Base-by-base conservation (phyloP, 2,329 filamentous ascomycete species). In the Claviceps cyperi region DNA sequence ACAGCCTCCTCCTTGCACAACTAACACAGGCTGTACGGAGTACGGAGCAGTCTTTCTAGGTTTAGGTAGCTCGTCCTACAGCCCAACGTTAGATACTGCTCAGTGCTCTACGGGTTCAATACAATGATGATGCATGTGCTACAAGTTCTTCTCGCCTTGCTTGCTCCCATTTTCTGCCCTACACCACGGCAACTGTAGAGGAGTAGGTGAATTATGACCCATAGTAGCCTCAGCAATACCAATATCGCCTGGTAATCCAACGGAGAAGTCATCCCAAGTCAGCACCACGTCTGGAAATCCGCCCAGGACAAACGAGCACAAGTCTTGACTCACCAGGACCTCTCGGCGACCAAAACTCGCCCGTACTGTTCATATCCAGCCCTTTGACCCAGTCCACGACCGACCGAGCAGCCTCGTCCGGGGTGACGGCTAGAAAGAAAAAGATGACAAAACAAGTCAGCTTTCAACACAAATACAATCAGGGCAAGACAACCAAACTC, bases 281-380 rank as follows among this genome's bases (percentile, higher is more conserved):
- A 46, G 32, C 6, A 22, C 21, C 13, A 22, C 5, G 14, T 43
- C 40, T 15, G 19, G 19, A 43, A 43, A 24, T 14, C 19, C 40
- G 19, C 9, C 6, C 38, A 14, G 17, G 39, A 41, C 39, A 41
- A 37, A 43, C 32, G 22, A 14, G 28, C 24, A 21, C 9, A 21
- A 21, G 13, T 1, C 9, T 46, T 60, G 55, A 66, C 76, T 68
- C 66, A 83, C 80, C 67, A 51, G 83, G 74, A 56, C 83, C 84
- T 55, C 82, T 70, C 2, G 83, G 84, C 36, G 83, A 84, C 84
- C 83, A 87, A 57, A 78, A 86, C 64, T 85, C 69, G 7, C 83
- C 84, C 5, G 80, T 81, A 64, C 80, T 82, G 57, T 67, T 71
- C 28, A 86, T 76, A 58, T 81, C 77, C 53, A 87, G 78, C 11